Base-by-base conservation (phyloP, 2,329 filamentous ascomycete genomes). In the Fusarium avenaceum region DNA sequence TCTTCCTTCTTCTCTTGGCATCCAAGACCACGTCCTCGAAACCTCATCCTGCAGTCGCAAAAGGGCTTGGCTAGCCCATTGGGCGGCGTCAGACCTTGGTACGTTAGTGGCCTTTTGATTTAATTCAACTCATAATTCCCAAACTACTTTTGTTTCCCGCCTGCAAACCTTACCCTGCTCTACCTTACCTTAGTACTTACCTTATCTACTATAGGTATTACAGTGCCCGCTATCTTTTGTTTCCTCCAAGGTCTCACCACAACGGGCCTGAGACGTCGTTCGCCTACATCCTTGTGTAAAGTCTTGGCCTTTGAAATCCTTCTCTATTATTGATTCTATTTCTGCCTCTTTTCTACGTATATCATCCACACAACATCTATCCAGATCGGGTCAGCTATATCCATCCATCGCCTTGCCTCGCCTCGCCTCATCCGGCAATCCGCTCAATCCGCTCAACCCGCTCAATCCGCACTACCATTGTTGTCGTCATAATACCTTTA, bases 401-500 rank as follows among this genome's bases (percentile, higher is more conserved):
- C 43, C 32, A 24, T 53, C 22, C 22, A 22, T 22, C 22, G 22
- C 22, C 22, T 22, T 22, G 22, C 22, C 22, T 22, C 8, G 14
- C 26, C 35, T 49, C 45, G 52, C 57, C 57, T 30, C 28, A 45
- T 59, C 38, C 42, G 52, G 65, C 47, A 48, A 62, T 62, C 55
- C 32, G 35, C 33, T 38, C 35, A 38, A 38, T 38, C 19, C 35
- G 22, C 6, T 19, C 47, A 48, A 62, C 57, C 55, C 32, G 35
- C 33, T 38, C 35, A 38, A 38, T 38, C 19, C 35, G 52, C 50
- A 35, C 62, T 49, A 33, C 42, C 40, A 40, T 51, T 39, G 33
- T 61, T 63, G 54, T 57, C 50, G 57, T 70, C 63, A 67, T 70
- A 70, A 43, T 30, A 13, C 28, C 33, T 44, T 42, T 24, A 43